Percentiles rank a stretch among this genome's conserved stretches.
These are phyloP conservation scores for Colletotrichum caudatum DNA, from an alignment of 2,329 filamentous ascomycete species.

Conservation along the genomic window DNA sequence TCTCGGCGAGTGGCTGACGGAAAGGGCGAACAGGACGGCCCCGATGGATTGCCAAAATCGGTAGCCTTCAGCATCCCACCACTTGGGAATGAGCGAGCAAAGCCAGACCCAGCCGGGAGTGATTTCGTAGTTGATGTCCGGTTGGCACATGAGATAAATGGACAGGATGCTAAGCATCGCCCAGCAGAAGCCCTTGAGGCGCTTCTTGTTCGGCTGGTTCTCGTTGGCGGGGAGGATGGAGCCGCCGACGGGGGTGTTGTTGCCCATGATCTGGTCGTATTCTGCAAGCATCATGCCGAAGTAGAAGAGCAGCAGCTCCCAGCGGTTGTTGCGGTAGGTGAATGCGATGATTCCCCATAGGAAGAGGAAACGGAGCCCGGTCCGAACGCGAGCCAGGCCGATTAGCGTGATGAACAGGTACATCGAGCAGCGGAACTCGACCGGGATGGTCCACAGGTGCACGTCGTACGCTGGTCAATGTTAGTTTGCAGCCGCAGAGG, in stretches of 20 bases:
- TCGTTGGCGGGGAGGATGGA: slow-evolving; percentile 45
- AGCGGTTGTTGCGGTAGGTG: slow-evolving; percentile 60
- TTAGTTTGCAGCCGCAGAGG: slow-evolving; percentile 45
- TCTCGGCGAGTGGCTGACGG: slow-evolving; percentile 58
- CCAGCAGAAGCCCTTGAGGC: slow-evolving; percentile 48
- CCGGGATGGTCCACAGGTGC: slow-evolving; percentile 73
- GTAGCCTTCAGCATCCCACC: slow-evolving; percentile 62
- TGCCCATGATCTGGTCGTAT: slow-evolving; percentile 62
- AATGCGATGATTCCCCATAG: slow-evolving; percentile 58
- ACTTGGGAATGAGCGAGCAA: slow-evolving; percentile 60
- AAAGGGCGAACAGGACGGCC: slow-evolving; percentile 64
- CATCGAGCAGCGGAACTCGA: slow-evolving; percentile 70
- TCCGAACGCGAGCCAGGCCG: slow-evolving; percentile 61
- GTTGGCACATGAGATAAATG: slow-evolving; percentile 65
- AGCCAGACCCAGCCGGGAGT: slow-evolving; percentile 67
- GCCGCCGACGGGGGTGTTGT: slow-evolving; percentile 44
- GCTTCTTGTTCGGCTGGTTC: slow-evolving; percentile 32
- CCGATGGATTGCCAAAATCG: slow-evolving; percentile 69
- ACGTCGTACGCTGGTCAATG: slow-evolving; percentile 60
- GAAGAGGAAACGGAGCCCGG: slow-evolving; percentile 56
- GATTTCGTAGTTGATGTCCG: slow-evolving; percentile 54
- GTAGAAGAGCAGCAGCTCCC: slow-evolving; percentile 64
- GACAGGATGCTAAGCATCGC: slow-evolving; percentile 58
- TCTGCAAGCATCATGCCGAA: slow-evolving; percentile 68
- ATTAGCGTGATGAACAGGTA: slow-evolving; percentile 67